These are phyloP conservation scores for Vanderwaltozyma tropicalis DNA, from an alignment of 805 yeast genomes.

Conservation along the genomic window DNA sequence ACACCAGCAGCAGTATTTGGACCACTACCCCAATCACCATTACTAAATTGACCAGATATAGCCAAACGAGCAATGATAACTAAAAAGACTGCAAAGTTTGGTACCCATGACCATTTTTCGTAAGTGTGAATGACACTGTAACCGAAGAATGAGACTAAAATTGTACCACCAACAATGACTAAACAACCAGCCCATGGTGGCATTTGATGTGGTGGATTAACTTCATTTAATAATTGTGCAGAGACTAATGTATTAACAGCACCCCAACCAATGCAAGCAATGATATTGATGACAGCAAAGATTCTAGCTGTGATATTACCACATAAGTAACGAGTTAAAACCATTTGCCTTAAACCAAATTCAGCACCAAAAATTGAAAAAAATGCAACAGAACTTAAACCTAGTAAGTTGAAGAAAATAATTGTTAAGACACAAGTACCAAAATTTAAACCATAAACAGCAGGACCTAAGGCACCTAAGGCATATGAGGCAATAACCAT, in stretches of 20 bases:
- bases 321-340: conserved; percentile 62
- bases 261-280: conserved; percentile 93
- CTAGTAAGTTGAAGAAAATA: conserved; percentile 32
- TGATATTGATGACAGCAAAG: conserved; percentile 62
- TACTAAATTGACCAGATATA: conserved; percentile 51
- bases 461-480: conserved; percentile 60
- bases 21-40: conserved; percentile 45
- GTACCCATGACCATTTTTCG: conserved; percentile 84
- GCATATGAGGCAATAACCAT: conserved; percentile 77
- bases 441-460: conserved; percentile 47
- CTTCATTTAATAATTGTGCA: conserved; percentile 71
- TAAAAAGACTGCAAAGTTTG: conserved; percentile 59
- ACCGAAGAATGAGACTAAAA: conserved; percentile 71
- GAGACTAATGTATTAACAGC: conserved; percentile 85
- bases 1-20: conserved; percentile 62
- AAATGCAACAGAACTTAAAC: conserved; percentile 70
- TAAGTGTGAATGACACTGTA: conserved; percentile 70
- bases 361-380: conserved; percentile 76
- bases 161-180: conserved; percentile 56
- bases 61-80: conserved; percentile 70
- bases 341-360: conserved; percentile 82
- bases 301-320: conserved; percentile 71
- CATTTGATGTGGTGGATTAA: conserved; percentile 44
- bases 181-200: conserved; percentile 91
- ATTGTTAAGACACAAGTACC: conserved; percentile 11